Base-by-base conservation (phyloP, 345 rosid genomes). In the Syzygium aqueum region DNA sequence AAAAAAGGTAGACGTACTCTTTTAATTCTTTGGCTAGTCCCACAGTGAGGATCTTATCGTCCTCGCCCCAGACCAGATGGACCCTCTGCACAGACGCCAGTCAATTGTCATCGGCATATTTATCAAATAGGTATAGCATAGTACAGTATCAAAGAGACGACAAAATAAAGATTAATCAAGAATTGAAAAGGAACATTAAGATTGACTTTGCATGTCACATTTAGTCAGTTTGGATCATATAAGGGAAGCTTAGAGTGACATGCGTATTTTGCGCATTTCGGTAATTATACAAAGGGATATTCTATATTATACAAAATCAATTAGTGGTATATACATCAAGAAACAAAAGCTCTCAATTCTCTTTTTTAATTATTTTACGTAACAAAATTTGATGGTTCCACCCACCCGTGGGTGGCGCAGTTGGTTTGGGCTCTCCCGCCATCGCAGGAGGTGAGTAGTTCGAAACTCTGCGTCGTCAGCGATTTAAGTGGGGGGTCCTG, bases 61-160 rank as follows among this genome's bases (percentile, higher is more conserved):
- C 51, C 46, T 61, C 50, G 40, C 91, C 93, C 90, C 90, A 89
- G 46, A 90, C 53, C 7, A 90, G 82, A 87, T 87, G 87, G 53
- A 90, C 89, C 50, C 53, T 89, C 93, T 89, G 88, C 87, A n/a
- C 82, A n/a, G 40, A 30, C 78, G 43, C 43, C 43, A 6, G 77
- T 17, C 78, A 30, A 17, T 30, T 30, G 7, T 67, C 46, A 17
- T 30, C 11, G 17, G 43, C 78, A 67, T 30, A 67, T 67, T 22
- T 67, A 67, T 30, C 78, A 16, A 28, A 65, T 8, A 67, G 6
- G 23, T 67, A 63, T 28, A 63, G 10, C 3, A 63, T 63, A 63
- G 10, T 7, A 63, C 28, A 14, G 7, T 63, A 53, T 53, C 54
- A 63, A 63, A 28, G 40, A 7, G 14, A 28, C 40, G 40, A 28